Evolutionary conservation across 257 asterid genomes (phyloP).

Genomic region (Paulownia fortunei): DNA sequence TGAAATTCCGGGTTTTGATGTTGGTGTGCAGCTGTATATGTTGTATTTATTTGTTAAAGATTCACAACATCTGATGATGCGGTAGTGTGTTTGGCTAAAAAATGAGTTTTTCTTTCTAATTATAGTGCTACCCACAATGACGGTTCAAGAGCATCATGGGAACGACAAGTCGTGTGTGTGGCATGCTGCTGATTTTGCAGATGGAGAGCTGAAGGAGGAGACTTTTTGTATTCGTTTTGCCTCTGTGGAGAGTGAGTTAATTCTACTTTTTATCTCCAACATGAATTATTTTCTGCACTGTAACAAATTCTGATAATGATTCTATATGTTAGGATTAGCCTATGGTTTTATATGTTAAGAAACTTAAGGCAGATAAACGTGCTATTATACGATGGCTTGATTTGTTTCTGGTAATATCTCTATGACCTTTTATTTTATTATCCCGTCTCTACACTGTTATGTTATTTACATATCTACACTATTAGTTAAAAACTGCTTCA

Average conservation of each 20-base stretch:
- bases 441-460: neutral
- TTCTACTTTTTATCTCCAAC: neutral
- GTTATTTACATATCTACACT: neutral
- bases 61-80: neutral
- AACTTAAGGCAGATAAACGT: neutral
- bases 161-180: slow-evolving; percentile 87
- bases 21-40: neutral
- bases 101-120: slow-evolving; percentile 13
- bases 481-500: neutral
- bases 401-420: neutral
- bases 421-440: neutral
- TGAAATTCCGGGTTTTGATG: neutral
- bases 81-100: neutral
- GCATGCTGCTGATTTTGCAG: slow-evolving; percentile 90
- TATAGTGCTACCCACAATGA: slow-evolving; percentile 66
- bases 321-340: neutral
- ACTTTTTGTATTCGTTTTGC: slow-evolving; percentile 77
- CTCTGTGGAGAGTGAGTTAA: slow-evolving; percentile 72
- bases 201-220: slow-evolving; percentile 88
- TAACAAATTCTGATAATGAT: neutral
- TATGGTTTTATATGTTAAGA: neutral
- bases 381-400: neutral
- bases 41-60: neutral
- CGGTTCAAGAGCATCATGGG: slow-evolving; percentile 82
- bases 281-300: neutral